Percentiles rank a stretch among this genome's conserved stretches.
These are phyloP conservation scores for Phaeolepiota aurea DNA, from an alignment of 768 basidiomycete genomes.

Conservation along the genomic window DNA sequence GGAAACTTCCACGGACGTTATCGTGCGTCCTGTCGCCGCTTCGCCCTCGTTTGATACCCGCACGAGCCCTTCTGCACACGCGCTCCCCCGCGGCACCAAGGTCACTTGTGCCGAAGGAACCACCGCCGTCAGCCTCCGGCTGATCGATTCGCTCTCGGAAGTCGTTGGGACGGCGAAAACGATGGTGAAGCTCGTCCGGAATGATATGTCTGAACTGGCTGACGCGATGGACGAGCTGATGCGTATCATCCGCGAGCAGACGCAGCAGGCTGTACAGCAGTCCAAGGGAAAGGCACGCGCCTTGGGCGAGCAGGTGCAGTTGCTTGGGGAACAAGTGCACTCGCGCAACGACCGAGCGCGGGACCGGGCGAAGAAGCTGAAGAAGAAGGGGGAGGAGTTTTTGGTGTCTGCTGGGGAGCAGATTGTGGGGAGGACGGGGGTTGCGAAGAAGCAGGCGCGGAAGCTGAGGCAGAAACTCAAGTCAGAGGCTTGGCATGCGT, in stretches of 20 bases:
- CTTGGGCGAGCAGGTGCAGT: slow-evolving; percentile 33
- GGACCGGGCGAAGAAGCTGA: slow-evolving; percentile 44
- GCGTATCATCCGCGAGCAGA: slow-evolving; percentile 41
- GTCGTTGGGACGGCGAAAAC: slow-evolving; percentile 40
- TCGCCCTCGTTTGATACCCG: slow-evolving; percentile 15
- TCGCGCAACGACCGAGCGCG: slow-evolving; percentile 44
- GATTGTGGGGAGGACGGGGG: slow-evolving; percentile 29
- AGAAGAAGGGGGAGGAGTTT: slow-evolving; percentile 37
- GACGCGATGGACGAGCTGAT: slow-evolving; percentile 53
- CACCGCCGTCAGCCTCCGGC: slow-evolving; percentile 27
- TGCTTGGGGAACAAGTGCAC: slow-evolving; percentile 33
- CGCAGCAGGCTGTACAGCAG: slow-evolving; percentile 32
- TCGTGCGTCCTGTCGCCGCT: slow-evolving; percentile 11
- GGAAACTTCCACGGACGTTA: slow-evolving; percentile 16
- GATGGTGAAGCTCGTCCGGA: slow-evolving; percentile 32
- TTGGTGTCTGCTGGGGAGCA: slow-evolving; percentile 32
- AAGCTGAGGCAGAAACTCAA: slow-evolving; percentile 28
- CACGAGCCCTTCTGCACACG: slow-evolving; percentile 21
- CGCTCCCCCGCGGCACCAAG: slow-evolving; percentile 12
- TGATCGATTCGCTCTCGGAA: slow-evolving; percentile 38
- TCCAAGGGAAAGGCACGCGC: slow-evolving; percentile 39
- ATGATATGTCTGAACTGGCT: slow-evolving; percentile 48
- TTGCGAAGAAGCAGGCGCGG: slow-evolving; percentile 34
- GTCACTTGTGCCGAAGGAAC: slow-evolving; percentile 10
- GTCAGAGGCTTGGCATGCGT: slow-evolving; percentile 21